Percentiles rank a stretch among this genome's conserved stretches.
Conservation (phyloP, 2,329 filamentous ascomycete species). For the Penicillium sp. region DNA sequence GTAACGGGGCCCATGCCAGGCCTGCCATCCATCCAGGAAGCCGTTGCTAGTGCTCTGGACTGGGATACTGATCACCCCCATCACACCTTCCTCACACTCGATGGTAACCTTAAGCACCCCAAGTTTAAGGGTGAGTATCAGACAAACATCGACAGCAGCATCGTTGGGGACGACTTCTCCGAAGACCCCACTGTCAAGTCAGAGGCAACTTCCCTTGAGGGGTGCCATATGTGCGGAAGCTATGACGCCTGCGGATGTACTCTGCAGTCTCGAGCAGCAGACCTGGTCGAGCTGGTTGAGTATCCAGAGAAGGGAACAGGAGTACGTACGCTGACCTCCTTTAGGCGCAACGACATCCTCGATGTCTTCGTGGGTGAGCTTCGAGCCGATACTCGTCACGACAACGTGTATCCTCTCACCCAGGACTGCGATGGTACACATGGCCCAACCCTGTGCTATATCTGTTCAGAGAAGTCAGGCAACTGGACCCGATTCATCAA, state of each 20-base stretch:
- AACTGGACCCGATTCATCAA: slow-evolving; percentile 42
- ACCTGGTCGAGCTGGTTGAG: slow-evolving; percentile 34
- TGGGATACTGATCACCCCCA: slow-evolving; percentile 16
- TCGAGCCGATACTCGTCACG: slow-evolving; percentile 1
- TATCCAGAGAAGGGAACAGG: slow-evolving; percentile 33
- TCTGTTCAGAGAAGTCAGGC: slow-evolving; percentile 25
- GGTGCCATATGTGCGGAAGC: slow-evolving; percentile 23
- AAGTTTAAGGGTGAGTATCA: not conserved
- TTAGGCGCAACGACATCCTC: slow-evolving; percentile 26
- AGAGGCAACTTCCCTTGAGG: not conserved
- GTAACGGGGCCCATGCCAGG: not conserved
- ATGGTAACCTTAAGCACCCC: slow-evolving; percentile 2
- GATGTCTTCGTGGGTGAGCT: slow-evolving; percentile 31
- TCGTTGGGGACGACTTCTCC: not conserved
- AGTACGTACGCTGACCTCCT: slow-evolving; percentile 29
- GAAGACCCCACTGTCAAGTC: not conserved
- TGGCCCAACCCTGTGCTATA: not conserved
- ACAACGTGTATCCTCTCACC: slow-evolving; percentile 22
- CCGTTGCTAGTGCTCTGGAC: not conserved
- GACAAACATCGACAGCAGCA: slow-evolving; percentile 1
- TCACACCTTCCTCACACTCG: slow-evolving; percentile 7
- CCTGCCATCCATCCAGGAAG: not conserved
- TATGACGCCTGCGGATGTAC: slow-evolving; percentile 23
- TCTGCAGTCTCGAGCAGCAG: slow-evolving; percentile 11
- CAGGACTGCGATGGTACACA: not conserved